Percentiles rank a stretch among this genome's conserved stretches.
Evolutionary conservation across 2,329 filamentous ascomycete species (phyloP).

Genomic region (Arthroderma uncinatum): DNA sequence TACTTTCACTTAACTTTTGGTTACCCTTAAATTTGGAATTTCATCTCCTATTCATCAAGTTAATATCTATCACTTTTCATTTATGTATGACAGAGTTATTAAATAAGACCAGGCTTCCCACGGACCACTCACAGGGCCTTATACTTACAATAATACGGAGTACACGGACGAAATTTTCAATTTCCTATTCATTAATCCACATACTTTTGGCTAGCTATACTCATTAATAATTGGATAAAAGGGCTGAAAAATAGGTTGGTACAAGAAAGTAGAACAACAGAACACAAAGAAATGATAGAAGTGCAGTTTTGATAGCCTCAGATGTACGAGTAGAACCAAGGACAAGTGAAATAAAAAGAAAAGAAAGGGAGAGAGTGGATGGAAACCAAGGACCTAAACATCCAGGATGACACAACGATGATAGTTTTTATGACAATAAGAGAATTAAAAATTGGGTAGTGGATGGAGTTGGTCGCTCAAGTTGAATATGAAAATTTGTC

Average conservation of each 20-base stretch:
- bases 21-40: background rate
- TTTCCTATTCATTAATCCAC: background rate
- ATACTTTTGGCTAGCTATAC: slow-evolving; percentile 1
- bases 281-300: background rate
- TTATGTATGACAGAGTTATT: background rate
- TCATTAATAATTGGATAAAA: slow-evolving; percentile 3
- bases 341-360: background rate
- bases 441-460: background rate
- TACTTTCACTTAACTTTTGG: background rate
- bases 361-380: background rate
- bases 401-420: background rate
- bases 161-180: too few species aligned
- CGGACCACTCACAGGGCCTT: background rate
- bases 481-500: background rate
- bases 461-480: background rate
- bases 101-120: background rate
- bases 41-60: background rate
- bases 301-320: background rate
- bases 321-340: background rate
- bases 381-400: background rate
- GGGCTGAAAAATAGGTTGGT: background rate
- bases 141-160: background rate
- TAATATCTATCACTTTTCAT: background rate
- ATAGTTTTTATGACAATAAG: background rate
- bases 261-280: background rate